Evolutionary conservation across 306 rosid genomes (phyloP).

Genomic region (Ceratonia siliqua): DNA sequence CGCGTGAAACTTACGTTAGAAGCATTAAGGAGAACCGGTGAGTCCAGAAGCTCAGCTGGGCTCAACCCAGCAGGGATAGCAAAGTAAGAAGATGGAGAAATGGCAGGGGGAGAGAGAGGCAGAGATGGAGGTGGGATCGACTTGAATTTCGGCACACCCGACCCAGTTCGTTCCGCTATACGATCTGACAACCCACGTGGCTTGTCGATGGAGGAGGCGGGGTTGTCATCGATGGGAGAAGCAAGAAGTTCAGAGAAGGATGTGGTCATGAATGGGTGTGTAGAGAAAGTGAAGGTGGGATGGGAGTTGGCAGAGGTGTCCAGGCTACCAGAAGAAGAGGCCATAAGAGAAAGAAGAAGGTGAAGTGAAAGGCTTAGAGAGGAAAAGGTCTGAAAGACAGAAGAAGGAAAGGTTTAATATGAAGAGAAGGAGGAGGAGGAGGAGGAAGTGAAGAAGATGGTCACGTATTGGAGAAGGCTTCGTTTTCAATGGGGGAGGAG

Average conservation of each 20-base stretch:
- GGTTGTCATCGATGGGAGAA: constrained; percentile 36
- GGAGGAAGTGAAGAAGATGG: constrained; percentile 32
- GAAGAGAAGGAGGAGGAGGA: background rate
- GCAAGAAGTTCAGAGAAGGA: constrained; percentile 76
- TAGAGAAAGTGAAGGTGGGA: constrained; percentile 45
- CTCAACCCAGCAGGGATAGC: constrained; percentile 72
- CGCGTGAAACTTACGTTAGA: constrained; percentile 57
- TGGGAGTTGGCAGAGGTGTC: constrained; percentile 59
- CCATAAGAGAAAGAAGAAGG: constrained; percentile 24
- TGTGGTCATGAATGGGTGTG: constrained; percentile 65
- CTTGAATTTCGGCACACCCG: constrained; percentile 80
- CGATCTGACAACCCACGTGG: constrained; percentile 52
- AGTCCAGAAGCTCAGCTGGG: constrained; percentile 88
- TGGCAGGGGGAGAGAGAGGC: constrained; percentile 67
- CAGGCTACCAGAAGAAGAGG: constrained; percentile 61
- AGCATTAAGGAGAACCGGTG: constrained; percentile 76
- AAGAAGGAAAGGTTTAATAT: background rate
- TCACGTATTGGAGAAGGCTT: constrained; percentile 48
- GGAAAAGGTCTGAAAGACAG: background rate
- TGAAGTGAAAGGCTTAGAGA: background rate
- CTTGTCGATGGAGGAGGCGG: constrained; percentile 17
- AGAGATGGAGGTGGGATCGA: constrained; percentile 82
- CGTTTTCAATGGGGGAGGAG: constrained; percentile 27
- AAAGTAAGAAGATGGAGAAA: constrained; percentile 77
- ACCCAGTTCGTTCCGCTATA: constrained; percentile 49